Conservation (phyloP, 2,329 filamentous ascomycete species). For the Herpomyces periplanetae region DNA sequence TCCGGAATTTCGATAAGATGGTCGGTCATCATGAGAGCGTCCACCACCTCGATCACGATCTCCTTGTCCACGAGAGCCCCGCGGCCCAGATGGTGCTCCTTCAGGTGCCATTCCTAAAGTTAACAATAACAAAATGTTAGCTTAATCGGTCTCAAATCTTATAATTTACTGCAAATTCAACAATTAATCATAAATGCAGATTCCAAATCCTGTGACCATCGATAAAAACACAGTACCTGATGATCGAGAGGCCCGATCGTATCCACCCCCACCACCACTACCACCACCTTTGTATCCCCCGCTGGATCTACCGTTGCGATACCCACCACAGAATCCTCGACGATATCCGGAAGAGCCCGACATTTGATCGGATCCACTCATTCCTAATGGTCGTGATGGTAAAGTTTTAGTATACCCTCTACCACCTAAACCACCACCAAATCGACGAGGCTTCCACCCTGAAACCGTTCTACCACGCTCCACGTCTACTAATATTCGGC, state of each 20-base stretch:
- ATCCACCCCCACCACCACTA: conserved; percentile 6
- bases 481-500: conserved; percentile 70
- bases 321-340: conserved; percentile 12
- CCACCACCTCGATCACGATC: conserved; percentile 7
- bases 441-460: conserved; percentile 62
- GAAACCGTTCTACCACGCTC: conserved; percentile 78
- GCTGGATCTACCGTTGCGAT: no score
- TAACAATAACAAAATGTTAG: conserved; percentile 9
- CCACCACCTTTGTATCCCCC: conserved; percentile 17
- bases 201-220: conserved; percentile 3
- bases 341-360: conserved; percentile 16
- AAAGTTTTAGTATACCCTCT: conserved; percentile 60
- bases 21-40: conserved; percentile 19
- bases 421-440: conserved; percentile 66
- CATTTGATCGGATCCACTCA: conserved; percentile 9
- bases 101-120: conserved; percentile 7
- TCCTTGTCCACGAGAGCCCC: conserved; percentile 8
- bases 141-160: no score
- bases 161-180: no score
- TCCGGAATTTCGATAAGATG: conserved; percentile 8
- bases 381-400: conserved; percentile 24
- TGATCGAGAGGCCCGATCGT: conserved; percentile 4
- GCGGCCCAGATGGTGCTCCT: conserved; percentile 12
- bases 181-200: conserved; percentile 9
- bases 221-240: conserved; percentile 8